Conservation (phyloP, 257 asterid genomes). For the Hygrophila difformis region DNA sequence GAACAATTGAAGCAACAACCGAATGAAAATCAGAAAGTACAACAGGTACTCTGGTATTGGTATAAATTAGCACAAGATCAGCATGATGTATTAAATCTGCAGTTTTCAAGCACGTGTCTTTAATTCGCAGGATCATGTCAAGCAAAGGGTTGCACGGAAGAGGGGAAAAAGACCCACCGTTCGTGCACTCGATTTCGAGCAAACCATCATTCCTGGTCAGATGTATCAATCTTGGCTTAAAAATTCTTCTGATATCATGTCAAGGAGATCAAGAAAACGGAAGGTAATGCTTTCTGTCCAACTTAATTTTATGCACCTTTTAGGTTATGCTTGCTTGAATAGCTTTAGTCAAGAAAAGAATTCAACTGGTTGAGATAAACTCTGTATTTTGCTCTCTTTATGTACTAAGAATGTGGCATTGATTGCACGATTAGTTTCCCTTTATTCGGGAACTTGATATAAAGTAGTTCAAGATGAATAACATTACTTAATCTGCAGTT, state of each 20-base stretch:
- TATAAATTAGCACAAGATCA: background rate
- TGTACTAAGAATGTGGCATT: slow-evolving; percentile 10
- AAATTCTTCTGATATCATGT: slow-evolving; percentile 43
- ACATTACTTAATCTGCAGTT: slow-evolving; percentile 25
- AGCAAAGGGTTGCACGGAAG: slow-evolving; percentile 33
- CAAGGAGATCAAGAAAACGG: slow-evolving; percentile 45
- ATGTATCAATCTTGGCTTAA: slow-evolving; percentile 81
- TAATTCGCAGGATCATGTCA: slow-evolving; percentile 29
- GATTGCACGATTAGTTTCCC: background rate
- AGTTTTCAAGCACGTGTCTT: slow-evolving; percentile 15
- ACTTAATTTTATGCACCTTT: slow-evolving; percentile 13
- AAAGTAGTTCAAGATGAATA: slow-evolving; percentile 18
- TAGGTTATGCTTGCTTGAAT: slow-evolving; percentile 9
- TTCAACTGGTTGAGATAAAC: background rate
- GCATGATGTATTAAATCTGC: slow-evolving; percentile 8
- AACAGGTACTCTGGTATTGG: slow-evolving; percentile 37
- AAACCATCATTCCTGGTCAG: slow-evolving; percentile 66
- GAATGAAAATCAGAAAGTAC: slow-evolving; percentile 33
- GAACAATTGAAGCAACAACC: slow-evolving; percentile 39
- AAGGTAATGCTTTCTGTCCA: slow-evolving; percentile 28
- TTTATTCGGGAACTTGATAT: slow-evolving; percentile 9
- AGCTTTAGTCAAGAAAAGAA: background rate
- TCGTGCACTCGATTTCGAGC: slow-evolving; percentile 49
- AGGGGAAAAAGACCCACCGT: slow-evolving; percentile 37
- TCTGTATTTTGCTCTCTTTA: background rate